Evolutionary conservation across 768 basidiomycete species (phyloP).

Genomic region (Macrolepiota albuminosa): DNA sequence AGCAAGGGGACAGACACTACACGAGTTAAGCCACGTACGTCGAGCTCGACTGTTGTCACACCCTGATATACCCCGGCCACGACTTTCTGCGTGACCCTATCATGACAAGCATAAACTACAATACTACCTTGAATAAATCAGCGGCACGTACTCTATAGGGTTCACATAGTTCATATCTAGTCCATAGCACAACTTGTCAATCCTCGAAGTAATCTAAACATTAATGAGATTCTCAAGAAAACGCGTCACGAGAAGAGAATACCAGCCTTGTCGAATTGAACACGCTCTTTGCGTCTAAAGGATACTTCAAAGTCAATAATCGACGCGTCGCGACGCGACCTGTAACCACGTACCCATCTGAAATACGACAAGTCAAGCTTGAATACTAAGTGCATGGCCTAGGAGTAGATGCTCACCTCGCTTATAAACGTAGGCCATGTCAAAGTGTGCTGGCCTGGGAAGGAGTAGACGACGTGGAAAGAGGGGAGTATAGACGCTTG

Average conservation of each 20-base stretch:
- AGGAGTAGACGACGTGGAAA: neutral
- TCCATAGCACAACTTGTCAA: constrained; percentile 92
- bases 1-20: neutral
- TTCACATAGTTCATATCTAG: constrained; percentile 90
- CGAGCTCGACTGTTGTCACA: constrained; percentile 95
- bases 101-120: neutral
- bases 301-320: constrained; percentile 15
- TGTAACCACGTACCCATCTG: constrained; percentile 43
- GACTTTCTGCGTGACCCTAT: constrained; percentile 86
- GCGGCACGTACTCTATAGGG: constrained; percentile 72
- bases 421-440: constrained; percentile 35
- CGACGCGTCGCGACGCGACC: constrained; percentile 33
- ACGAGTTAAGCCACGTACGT: constrained; percentile 49
- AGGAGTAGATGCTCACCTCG: constrained; percentile 28
- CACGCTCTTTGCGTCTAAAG: constrained; percentile 78
- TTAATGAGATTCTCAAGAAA: constrained; percentile 9
- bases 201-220: constrained; percentile 75
- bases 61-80: constrained; percentile 91
- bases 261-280: constrained; percentile 88
- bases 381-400: neutral
- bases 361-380: constrained; percentile 8
- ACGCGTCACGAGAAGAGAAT: constrained; percentile 8
- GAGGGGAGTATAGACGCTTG: constrained; percentile 5
- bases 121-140: neutral
- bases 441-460: constrained; percentile 6